phyloP scores from a whole-genome alignment of 2,329 filamentous ascomycete species.

The Trichothecium sympodiale region DNA sequence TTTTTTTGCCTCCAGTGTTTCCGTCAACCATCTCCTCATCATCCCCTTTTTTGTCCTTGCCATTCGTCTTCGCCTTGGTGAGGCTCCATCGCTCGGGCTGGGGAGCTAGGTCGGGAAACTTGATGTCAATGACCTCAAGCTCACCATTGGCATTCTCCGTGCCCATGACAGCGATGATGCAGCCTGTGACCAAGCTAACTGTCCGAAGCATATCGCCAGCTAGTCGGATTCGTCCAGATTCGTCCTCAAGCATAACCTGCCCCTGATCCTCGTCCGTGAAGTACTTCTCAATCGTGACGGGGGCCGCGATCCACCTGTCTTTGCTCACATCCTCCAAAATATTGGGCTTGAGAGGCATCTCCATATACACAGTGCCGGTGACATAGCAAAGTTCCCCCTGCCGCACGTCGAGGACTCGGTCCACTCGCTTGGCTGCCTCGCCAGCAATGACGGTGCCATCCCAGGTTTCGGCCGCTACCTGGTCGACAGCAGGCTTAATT shows the following conservation, averaged over 20 bases:
- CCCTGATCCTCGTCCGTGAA: constrained; percentile 44
- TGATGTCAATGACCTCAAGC: constrained; percentile 83
- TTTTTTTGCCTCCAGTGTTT: constrained; percentile 33
- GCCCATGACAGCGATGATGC: constrained; percentile 87
- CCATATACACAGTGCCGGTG: constrained; percentile 89
- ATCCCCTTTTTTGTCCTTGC: constrained; percentile 24
- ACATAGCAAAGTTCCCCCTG: constrained; percentile 97
- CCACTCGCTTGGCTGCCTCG: constrained; percentile 64
- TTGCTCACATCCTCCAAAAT: constrained; percentile 92
- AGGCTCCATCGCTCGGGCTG: constrained; percentile 69
- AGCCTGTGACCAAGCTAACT: constrained; percentile 76
- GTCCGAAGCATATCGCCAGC: constrained; percentile 59
- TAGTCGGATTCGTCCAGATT: constrained; percentile 77
- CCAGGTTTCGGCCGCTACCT: constrained; percentile 67
- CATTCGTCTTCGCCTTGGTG: constrained; percentile 32
- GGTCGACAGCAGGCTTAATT: constrained; percentile 74
- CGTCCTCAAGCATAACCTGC: constrained; percentile 85
- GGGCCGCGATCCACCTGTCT: constrained; percentile 85
- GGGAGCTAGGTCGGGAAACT: constrained; percentile 73
- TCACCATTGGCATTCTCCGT: constrained; percentile 88
- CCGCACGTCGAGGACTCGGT: constrained; percentile 86
- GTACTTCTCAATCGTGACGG: constrained; percentile 68
- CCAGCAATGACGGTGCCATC: constrained; percentile 65
- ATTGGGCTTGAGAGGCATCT: constrained; percentile 91
- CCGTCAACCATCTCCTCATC: constrained; percentile 47